Evolutionary conservation across 129 eudicot species (phyloP).

Genomic region (Lactuca sativa): DNA sequence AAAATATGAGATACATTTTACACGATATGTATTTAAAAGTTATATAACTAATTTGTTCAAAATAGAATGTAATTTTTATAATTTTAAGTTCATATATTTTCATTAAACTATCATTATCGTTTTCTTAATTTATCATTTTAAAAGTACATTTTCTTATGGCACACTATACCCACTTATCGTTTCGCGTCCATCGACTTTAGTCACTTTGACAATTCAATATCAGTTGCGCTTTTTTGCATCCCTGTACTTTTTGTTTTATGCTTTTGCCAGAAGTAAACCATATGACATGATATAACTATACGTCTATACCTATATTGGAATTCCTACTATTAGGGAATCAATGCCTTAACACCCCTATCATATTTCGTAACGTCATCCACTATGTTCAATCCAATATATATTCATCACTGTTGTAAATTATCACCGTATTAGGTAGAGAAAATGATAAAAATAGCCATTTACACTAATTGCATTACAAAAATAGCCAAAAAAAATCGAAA

Average conservation of each 20-base stretch:
- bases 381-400: too few relatives aligned
- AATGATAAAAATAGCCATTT: too few relatives aligned
- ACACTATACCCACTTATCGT: constrained; percentile 26
- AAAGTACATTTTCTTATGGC: constrained; percentile 14
- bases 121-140: not conserved
- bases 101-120: not conserved
- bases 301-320: constrained; percentile 30
- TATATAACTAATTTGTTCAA: too few relatives aligned
- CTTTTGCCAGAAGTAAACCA: constrained; percentile 33
- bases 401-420: too few relatives aligned
- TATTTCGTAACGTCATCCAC: too few relatives aligned
- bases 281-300: constrained; percentile 29
- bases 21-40: too few relatives aligned
- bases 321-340: constrained; percentile 29
- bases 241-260: constrained; percentile 30
- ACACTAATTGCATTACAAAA: too few relatives aligned
- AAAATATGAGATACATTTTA: too few relatives aligned
- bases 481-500: too few relatives aligned
- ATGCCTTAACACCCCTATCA: constrained; percentile 20
- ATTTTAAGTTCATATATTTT: too few relatives aligned
- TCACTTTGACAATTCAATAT: constrained; percentile 24
- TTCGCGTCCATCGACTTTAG: constrained; percentile 28
- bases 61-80: too few relatives aligned
- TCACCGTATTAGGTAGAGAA: too few relatives aligned
- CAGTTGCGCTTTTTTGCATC: constrained; percentile 7